Evolutionary conservation across 768 basidiomycete species (phyloP).

Genomic region (Cystofilobasidium macerans): DNA sequence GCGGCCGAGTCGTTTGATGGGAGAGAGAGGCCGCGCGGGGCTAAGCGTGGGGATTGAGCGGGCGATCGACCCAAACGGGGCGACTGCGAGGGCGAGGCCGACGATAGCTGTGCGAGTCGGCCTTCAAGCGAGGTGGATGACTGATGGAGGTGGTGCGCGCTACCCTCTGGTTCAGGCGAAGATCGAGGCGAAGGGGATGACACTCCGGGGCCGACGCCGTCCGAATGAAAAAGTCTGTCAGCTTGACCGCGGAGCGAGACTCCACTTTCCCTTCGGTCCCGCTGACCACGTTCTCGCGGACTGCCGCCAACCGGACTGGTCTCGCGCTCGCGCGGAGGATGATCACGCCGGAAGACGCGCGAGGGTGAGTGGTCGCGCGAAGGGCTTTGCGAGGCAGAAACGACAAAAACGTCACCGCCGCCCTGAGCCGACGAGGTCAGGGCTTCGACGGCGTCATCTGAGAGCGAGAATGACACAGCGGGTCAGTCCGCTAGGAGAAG

Average conservation of each 20-base stretch:
- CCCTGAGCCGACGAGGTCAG: slow-evolving; percentile 5
- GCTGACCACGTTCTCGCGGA: neutral
- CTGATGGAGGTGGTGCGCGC: neutral
- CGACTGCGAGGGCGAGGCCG: neutral
- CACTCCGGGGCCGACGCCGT: neutral
- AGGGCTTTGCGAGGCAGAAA: slow-evolving; percentile 9
- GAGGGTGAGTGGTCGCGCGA: slow-evolving; percentile 8
- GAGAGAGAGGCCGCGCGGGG: neutral
- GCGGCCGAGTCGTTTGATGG: neutral
- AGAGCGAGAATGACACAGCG: neutral
- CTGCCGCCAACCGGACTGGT: neutral
- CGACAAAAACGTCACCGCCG: slow-evolving; percentile 18
- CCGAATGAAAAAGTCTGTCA: slow-evolving; percentile 2
- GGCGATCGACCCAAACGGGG: neutral
- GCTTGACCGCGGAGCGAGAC: slow-evolving; percentile 11
- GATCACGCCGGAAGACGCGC: neutral
- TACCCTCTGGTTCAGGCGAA: neutral
- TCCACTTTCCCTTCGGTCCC: slow-evolving; percentile 3
- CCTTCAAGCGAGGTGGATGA: neutral
- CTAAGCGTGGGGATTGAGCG: neutral
- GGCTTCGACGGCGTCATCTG: slow-evolving; percentile 19
- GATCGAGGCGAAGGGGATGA: neutral
- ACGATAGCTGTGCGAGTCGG: neutral
- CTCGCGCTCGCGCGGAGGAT: too few species aligned
- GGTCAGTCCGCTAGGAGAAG: neutral